Evolutionary conservation across 495 filamentous ascomycete species (phyloP), one percentile per base, ranked within the genome.

Genomic region (Aspergillus nanangensis): DNA sequence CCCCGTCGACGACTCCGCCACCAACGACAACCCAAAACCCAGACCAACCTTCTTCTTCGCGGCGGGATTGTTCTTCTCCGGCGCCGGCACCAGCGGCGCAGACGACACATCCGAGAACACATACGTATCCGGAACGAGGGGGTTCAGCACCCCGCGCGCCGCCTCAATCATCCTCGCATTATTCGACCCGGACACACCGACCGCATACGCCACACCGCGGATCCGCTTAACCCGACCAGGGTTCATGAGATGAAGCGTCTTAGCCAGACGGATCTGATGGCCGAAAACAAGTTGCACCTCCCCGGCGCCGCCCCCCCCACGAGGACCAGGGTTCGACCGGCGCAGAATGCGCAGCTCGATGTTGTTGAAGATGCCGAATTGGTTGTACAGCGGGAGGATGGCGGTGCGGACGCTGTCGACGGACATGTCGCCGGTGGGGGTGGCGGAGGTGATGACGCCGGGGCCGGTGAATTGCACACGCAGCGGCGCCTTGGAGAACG

Each of bases 141-240:
- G 76, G 65, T 97, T 97, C 32, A 99, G 74, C 32, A 97, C 77
- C 13, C 88, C 90, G 56, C 93, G 75, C 35, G 90, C 88, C 18
- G 82, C 77, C 55, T 93, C 88, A 65, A 97, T 99, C 88, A 95
- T 93, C 41, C 93, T 77, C 39, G 87, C 86, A 63, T 97, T 99
- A 52, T 96, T 96, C 36, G 86, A 88, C 0, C 83, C 92, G 8
- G 85, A 83, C 1, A 96, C 88, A 20, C 93, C 93, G 3, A 87
- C 88, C 20, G 86, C 84, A 65, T 96, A 96, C 17, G 92, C 92
- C 2, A 97, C 91, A 38, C 93, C 93, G 44, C 94, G 79, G 42
- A 99, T 82, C 53, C 82, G 76, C 74, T 92, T 93, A 47, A 99
- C 86, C 41, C 88, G 71, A 3, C 93, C 93, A 0, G 90, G 77